Percentiles rank a stretch among this genome's conserved stretches.
Conservation (phyloP, 2,329 filamentous ascomycete species). For the Exophiala dermatitidis region DNA sequence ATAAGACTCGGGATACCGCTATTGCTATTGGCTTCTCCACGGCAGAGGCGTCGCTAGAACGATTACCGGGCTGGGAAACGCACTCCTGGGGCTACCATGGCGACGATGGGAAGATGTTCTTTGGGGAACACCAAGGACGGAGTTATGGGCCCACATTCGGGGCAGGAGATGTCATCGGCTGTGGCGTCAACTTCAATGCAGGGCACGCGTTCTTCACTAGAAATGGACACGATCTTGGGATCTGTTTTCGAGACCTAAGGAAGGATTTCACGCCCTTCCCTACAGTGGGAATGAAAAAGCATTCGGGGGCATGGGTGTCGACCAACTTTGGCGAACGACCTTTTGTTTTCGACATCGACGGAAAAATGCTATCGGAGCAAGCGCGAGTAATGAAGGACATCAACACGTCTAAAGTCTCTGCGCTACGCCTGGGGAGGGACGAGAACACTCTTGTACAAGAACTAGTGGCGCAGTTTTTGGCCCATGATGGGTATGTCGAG, state of each 20-base stretch:
- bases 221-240: slow-evolving; percentile 54
- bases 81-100: slow-evolving; percentile 62
- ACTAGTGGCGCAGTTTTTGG: slow-evolving; percentile 78
- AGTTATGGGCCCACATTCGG: slow-evolving; percentile 55
- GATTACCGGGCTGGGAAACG: slow-evolving; percentile 59
- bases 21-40: slow-evolving; percentile 56
- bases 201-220: slow-evolving; percentile 59
- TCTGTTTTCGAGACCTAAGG: slow-evolving; percentile 41
- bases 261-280: slow-evolving; percentile 43
- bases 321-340: slow-evolving; percentile 62
- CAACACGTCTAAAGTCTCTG: slow-evolving; percentile 49
- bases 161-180: slow-evolving; percentile 55
- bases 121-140: slow-evolving; percentile 49
- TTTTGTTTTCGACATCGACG: slow-evolving; percentile 88
- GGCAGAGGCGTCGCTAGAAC: slow-evolving; percentile 51
- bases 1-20: slow-evolving; percentile 57
- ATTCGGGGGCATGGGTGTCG: slow-evolving; percentile 50
- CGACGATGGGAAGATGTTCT: slow-evolving; percentile 59
- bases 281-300: slow-evolving; percentile 59
- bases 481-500: slow-evolving; percentile 92
- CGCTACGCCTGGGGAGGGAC: slow-evolving; percentile 48
- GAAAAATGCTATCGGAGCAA: slow-evolving; percentile 61
- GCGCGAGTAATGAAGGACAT: slow-evolving; percentile 56
- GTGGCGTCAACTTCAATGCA: slow-evolving; percentile 58
- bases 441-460: slow-evolving; percentile 77